phyloP scores from a whole-genome alignment of 257 asterid species.

The Solanum boliviense region DNA sequence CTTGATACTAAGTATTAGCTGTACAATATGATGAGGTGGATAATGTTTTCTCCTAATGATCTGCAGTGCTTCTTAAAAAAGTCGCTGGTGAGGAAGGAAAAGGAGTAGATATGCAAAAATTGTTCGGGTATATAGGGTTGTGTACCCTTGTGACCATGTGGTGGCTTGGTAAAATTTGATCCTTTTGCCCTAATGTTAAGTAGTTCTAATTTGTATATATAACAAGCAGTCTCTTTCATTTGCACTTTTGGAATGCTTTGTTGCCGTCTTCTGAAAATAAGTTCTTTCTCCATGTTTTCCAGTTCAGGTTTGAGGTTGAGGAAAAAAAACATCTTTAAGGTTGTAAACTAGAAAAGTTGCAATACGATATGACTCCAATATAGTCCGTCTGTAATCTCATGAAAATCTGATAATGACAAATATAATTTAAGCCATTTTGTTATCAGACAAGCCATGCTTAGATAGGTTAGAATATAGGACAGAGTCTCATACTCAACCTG shows the following conservation, averaged over 20 bases:
- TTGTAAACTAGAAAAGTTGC: background rate
- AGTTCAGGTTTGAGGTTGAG: background rate
- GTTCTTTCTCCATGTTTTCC: background rate
- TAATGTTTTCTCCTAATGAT: background rate
- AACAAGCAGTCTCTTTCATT: background rate
- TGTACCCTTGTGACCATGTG: constrained; percentile 84
- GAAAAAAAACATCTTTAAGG: background rate
- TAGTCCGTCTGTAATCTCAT: background rate
- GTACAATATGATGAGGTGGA: background rate
- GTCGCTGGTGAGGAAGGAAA: constrained; percentile 90
- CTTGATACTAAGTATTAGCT: background rate
- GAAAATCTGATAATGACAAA: background rate
- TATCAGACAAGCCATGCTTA: background rate
- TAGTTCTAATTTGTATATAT: background rate
- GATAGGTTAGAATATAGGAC: background rate
- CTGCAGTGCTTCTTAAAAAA: constrained; percentile 88
- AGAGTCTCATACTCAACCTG: background rate
- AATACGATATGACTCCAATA: background rate
- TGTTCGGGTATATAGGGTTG: constrained; percentile 87
- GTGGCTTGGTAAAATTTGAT: constrained; percentile 85
- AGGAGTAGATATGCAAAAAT: constrained; percentile 78
- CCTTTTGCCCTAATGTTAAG: background rate
- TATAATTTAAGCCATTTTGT: background rate
- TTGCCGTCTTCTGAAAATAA: background rate
- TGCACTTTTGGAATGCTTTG: background rate